phyloP scores from a whole-genome alignment of 768 basidiomycete genomes.

The Heimioporus sp. region DNA sequence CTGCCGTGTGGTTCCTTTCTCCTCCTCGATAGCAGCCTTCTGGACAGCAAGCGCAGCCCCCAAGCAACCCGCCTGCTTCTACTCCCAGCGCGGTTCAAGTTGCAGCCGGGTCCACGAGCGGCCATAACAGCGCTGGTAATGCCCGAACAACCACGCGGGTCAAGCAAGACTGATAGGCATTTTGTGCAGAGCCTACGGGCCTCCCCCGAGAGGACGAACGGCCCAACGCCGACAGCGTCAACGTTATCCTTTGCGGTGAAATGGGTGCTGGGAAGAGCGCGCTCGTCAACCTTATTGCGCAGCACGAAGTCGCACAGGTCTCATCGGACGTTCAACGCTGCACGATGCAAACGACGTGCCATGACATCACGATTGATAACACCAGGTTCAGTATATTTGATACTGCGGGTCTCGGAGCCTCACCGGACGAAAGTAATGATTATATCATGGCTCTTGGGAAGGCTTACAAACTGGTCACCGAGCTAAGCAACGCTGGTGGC shows the following conservation, averaged over 20 bases:
- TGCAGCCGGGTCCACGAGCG: no score
- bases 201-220: no score
- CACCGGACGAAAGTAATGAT: constrained; percentile 6
- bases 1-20: no score
- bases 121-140: no score
- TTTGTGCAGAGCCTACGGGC: no score
- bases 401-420: constrained; percentile 24
- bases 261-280: neutral
- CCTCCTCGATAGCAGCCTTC: no score
- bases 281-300: neutral
- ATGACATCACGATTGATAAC: constrained; percentile 16
- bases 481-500: constrained; percentile 24
- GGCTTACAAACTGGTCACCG: constrained; percentile 24
- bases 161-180: no score
- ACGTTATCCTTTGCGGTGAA: neutral
- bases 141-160: no score
- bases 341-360: constrained; percentile 25
- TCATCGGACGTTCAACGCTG: constrained; percentile 21
- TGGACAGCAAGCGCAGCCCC: neutral
- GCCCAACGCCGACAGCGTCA: neutral
- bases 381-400: constrained; percentile 20
- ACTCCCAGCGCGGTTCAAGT: no score
- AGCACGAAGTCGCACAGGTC: constrained; percentile 1
- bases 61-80: no score
- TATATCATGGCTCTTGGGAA: constrained; percentile 15